phyloP scores from a whole-genome alignment of 768 basidiomycete genomes.

The Panellus pusillus region DNA sequence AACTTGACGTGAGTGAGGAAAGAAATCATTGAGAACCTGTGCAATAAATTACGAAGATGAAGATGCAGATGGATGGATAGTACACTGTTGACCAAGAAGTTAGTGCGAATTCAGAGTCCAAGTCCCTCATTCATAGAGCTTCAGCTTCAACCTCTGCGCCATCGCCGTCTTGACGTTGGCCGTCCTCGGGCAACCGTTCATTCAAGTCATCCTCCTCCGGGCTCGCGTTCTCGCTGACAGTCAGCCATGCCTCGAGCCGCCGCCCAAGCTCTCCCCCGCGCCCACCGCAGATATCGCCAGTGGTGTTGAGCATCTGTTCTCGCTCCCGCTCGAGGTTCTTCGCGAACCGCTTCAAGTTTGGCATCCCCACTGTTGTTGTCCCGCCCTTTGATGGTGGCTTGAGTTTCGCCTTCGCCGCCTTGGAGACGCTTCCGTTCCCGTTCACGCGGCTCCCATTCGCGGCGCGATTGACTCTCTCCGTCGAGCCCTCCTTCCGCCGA shows the following conservation, averaged over 20 bases:
- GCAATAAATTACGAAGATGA: too few species aligned
- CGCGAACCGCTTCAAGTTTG: conserved; percentile 48
- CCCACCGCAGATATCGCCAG: conserved; percentile 78
- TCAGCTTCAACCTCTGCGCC: neutral
- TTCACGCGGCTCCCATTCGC: neutral
- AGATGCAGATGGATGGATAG: too few species aligned
- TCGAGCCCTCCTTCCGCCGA: conserved; percentile 8
- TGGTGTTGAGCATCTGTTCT: conserved; percentile 69
- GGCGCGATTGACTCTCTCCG: neutral
- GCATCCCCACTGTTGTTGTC: conserved; percentile 30
- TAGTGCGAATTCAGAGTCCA: neutral
- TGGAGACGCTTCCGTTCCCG: neutral
- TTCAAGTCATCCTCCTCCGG: conserved; percentile 9
- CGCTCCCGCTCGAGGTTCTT: conserved; percentile 54
- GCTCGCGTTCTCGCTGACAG: conserved; percentile 36
- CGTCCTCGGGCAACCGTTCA: neutral
- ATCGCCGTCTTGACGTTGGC: neutral
- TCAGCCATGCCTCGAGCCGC: conserved; percentile 74
- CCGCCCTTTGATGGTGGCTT: conserved; percentile 17
- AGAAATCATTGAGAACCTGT: too few species aligned
- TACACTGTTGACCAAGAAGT: too few species aligned
- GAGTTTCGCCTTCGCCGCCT: neutral
- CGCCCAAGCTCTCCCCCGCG: conserved; percentile 77
- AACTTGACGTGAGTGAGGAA: too few species aligned
- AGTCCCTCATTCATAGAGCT: neutral